Evolutionary conservation across 1,139 yeast genomes (phyloP), one percentile per base, ranked within the genome.

Genomic region (Starmera stellimalicola): DNA sequence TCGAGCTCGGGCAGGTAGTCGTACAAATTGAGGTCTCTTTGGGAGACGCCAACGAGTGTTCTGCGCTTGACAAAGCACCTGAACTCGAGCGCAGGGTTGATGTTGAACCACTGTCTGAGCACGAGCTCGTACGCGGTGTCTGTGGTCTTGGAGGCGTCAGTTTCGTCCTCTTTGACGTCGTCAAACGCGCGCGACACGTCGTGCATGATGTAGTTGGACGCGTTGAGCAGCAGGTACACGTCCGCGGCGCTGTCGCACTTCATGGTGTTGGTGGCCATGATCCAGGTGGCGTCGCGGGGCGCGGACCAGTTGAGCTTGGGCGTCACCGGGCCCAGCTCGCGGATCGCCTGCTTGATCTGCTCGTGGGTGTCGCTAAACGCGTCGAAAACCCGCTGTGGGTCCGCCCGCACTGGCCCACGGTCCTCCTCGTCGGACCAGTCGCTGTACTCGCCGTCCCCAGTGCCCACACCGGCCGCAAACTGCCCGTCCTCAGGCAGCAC

Each of bases 251-350:
- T 67, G 12, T 60, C 65, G 50, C 97, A 87, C 48, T 73, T 70
- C 65, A 82, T 70, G 5, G 83, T 68, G 46, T 83, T 81, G 25
- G 82, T 78, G 2, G 93, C 70, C 50, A 83, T 62, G 22, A 91
- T 88, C 98, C 98, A 91, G 1, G 76, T 70, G 7, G 97, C 85
- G 57, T 91, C 99, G 48, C 78, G 80, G 2, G 99, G 98, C 2
- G 95, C 81, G 1, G 96, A 84, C 98, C 98, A 91, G 60, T 91
- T 91, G 44, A 91, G 63, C 51, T 91, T 91, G 1, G 97, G 97
- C 2, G 84, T 67, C 7, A 87, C 87, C 2, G 75, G 60, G 1
- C 81, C 82, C 49, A 61, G 70, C 39, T 60, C 68, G 20, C 35
- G 38, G 25, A 64, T 77, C 19, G 63, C 53, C 0, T 49, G 40